Percentiles rank a stretch among this genome's conserved stretches.
phyloP scores from a whole-genome alignment of 768 basidiomycete species.

The Tulasnella sp. region DNA sequence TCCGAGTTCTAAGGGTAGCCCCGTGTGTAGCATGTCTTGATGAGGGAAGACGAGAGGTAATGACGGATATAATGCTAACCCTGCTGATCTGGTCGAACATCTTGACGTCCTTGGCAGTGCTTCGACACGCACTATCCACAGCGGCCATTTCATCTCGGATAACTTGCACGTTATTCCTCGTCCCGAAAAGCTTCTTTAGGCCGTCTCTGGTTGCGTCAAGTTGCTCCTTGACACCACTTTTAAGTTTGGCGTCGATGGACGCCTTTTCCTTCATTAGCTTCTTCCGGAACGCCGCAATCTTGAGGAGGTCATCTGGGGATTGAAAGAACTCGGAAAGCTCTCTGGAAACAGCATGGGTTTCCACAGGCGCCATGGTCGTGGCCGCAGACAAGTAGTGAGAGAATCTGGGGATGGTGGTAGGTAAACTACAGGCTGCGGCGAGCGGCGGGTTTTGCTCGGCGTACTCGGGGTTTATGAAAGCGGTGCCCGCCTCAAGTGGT shows the following conservation, averaged over 20 bases:
- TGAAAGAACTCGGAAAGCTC: slow-evolving; percentile 67
- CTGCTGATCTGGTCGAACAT: slow-evolving; percentile 96
- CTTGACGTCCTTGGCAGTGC: slow-evolving; percentile 69
- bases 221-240: slow-evolving; percentile 89
- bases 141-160: slow-evolving; percentile 83
- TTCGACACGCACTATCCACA: slow-evolving; percentile 69
- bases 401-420: neutral
- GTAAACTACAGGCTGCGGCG: neutral
- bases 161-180: slow-evolving; percentile 70
- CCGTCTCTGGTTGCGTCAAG: slow-evolving; percentile 87
- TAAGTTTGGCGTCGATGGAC: slow-evolving; percentile 84
- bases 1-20: neutral
- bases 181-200: slow-evolving; percentile 71
- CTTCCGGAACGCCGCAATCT: slow-evolving; percentile 83
- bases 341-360: slow-evolving; percentile 19
- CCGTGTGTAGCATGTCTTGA: neutral
- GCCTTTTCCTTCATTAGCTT: slow-evolving; percentile 96
- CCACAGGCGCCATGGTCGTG: slow-evolving; percentile 21
- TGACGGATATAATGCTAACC: slow-evolving; percentile 47
- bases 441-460: neutral
- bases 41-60: neutral
- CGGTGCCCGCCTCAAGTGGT: neutral
- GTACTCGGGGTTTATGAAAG: neutral
- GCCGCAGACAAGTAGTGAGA: neutral
- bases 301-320: slow-evolving; percentile 88